Evolutionary conservation across 2,329 filamentous ascomycete genomes (phyloP), one percentile per base, ranked within the genome.

Genomic region (Clarireedia homoeocarpa): DNA sequence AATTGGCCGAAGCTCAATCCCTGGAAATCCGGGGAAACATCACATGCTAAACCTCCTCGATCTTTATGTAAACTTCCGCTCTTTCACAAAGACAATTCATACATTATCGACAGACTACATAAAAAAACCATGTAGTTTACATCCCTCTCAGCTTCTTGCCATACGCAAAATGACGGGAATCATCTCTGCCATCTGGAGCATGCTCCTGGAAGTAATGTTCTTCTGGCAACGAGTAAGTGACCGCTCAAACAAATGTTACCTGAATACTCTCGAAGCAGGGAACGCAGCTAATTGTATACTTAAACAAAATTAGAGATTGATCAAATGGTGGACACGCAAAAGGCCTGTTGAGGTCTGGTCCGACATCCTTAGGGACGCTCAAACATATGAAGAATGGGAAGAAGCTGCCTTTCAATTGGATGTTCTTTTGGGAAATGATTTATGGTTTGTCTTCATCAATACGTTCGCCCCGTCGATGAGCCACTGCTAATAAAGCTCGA

Each of bases 301-400:
- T 5, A 17, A 12, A 49, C 38, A 14, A n/a, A 52, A 42, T 52
- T 70, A 92, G 88, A 86, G 82, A 75, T 72, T 89, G 51, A 73
- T 81, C 59, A 74, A 74, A 54, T 89, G 87, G 83, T 85, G 84
- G 75, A 80, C 73, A 55, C 78, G 79, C 60, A 86, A 81, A 69
- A 85, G 80, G 50, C 79, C 81, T 2, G 77, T 81, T 49, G 82
- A 86, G 61, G 73, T 83, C 54, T 85, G 89, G 73, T 77, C 86
- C 45, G 78, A 86, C 59, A 74, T 78, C 24, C 75, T 95, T 48
- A 78, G 77, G 53, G 79, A 82, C 57, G 87, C 89, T 17, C 77
- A 82, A 61, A 78, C 80, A 26, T 95, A 86, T 67, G 88, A 94
- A 66, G 86, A 94, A 68, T 96, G 91, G 90, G 86, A 92, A 68